Evolutionary conservation across 1,284 basidiomycete species (phyloP), one percentile per base, ranked within the genome.

Genomic region (Fomitopsis pinicola): DNA sequence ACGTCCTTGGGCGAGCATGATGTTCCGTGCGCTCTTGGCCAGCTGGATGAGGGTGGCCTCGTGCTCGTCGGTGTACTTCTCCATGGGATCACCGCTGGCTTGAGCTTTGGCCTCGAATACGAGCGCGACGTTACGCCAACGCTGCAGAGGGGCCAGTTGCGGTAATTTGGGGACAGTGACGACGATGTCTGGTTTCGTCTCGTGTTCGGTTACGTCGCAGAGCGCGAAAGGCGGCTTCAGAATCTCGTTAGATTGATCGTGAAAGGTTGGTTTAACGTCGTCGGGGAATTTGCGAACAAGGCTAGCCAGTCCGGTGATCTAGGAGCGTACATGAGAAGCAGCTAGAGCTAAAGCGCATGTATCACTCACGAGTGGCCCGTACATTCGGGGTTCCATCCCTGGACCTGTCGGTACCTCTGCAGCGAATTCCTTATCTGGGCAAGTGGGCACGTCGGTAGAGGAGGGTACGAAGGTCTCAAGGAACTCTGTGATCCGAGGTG

Each of bases 1-100:
- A 38, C 59, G 35, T 0, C 58, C 52, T 30, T 67, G 66, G 2
- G 62, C 61, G 26, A 57, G 42, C 44, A 64, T 35, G 14, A 65
- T 57, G 30, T 59, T 53, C 8, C 62, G 58, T 9, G 66, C 66
- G 19, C 54, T 56, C 42, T 59, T 58, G 1, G 62, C 57, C 5
- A 64, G 57, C 40, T 62, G 62, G 28, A 58, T n/a, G 33, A 50
- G 28, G 14, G 48, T 50, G 4, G 14, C 15, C 48, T 50, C 48
- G 28, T 50, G 48, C 12, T 12, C 1, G 12, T 50, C 15, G 22
- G 28, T 5, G 14, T 30, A 33, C 17, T 10, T 30, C 28, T 26
- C 5, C 48, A 50, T 50, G 5, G 30, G 48, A 22, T 50, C 48
- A 5, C 30, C 28, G 12, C 28, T 5, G 3, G 8, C 48, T 4